These are phyloP conservation scores for Ambrosia artemisiifolia DNA, from an alignment of 129 eudicot genomes.

Conservation along the genomic window DNA sequence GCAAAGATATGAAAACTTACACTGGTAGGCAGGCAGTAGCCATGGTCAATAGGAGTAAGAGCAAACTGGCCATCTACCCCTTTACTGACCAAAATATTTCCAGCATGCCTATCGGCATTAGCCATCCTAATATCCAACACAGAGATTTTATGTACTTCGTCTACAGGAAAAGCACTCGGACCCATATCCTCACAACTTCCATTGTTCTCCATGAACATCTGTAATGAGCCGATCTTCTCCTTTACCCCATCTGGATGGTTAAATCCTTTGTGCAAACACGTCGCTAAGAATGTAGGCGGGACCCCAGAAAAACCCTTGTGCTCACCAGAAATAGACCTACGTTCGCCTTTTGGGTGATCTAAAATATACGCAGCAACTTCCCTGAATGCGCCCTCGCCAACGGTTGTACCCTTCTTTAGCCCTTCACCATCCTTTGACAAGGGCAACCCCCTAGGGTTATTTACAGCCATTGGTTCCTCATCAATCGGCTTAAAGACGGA, in stretches of 20 bases:
- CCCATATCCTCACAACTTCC: slow-evolving; percentile 85
- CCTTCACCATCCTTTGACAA: slow-evolving; percentile 63
- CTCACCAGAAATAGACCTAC: slow-evolving; percentile 1
- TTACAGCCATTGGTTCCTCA: slow-evolving; percentile 82
- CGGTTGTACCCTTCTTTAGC: slow-evolving; percentile 66
- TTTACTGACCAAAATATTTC: slow-evolving; percentile 52
- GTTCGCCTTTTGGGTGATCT: slow-evolving; percentile 33
- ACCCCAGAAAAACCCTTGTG: slow-evolving; percentile 65
- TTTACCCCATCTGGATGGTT: slow-evolving; percentile 27
- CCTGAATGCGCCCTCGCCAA: slow-evolving; percentile 70
- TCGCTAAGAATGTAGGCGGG: slow-evolving; percentile 70
- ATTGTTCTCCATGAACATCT: slow-evolving; percentile 59
- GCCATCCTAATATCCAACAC: slow-evolving; percentile 77
- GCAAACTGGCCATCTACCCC: slow-evolving; percentile 31
- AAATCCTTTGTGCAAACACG: slow-evolving; percentile 51
- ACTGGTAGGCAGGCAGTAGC: slow-evolving; percentile 67
- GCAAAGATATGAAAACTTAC: slow-evolving; percentile 31
- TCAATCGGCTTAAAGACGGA: slow-evolving; percentile 72
- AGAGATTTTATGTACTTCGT: slow-evolving; percentile 66
- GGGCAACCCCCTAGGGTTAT: slow-evolving; percentile 65
- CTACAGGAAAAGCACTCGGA: slow-evolving; percentile 57
- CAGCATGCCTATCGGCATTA: slow-evolving; percentile 76
- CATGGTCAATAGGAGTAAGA: slow-evolving; percentile 76
- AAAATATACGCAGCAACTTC: slow-evolving; percentile 76
- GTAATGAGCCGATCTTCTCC: slow-evolving; percentile 67